phyloP scores from a whole-genome alignment of 1,284 basidiomycete species.

The Rhodotorula sp. region DNA sequence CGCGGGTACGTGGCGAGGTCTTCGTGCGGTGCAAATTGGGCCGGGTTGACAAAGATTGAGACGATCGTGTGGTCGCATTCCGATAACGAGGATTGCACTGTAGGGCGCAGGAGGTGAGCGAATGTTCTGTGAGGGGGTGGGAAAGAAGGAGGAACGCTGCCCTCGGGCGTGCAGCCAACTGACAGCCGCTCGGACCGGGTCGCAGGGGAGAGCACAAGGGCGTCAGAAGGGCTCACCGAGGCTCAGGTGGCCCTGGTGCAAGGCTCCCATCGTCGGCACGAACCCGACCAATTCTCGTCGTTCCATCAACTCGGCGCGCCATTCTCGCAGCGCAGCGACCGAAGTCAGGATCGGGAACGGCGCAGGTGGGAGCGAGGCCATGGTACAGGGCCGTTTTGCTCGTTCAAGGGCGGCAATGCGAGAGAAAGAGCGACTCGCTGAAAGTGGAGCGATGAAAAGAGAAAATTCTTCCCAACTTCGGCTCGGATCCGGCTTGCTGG shows the following conservation, averaged over 20 bases:
- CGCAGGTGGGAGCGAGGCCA: slow-evolving; percentile 14
- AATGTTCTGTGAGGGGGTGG: background rate
- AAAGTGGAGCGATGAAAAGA: no score
- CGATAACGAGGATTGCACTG: slow-evolving; percentile 62
- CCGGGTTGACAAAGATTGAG: slow-evolving; percentile 96
- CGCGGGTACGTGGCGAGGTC: slow-evolving; percentile 88
- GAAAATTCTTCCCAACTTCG: no score
- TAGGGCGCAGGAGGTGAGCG: background rate
- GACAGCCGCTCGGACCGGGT: no score
- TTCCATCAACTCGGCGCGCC: slow-evolving; percentile 62
- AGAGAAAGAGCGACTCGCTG: no score
- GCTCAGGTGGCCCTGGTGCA: slow-evolving; percentile 88
- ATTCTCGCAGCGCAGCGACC: slow-evolving; percentile 67
- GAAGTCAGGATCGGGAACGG: slow-evolving; percentile 69
- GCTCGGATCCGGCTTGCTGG: no score
- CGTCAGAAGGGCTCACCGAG: slow-evolving; percentile 60
- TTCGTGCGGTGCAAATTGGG: slow-evolving; percentile 94
- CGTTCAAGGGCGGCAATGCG: no score
- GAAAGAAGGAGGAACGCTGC: no score
- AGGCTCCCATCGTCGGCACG: slow-evolving; percentile 95
- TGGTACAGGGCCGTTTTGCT: no score
- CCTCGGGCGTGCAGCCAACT: no score
- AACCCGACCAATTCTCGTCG: slow-evolving; percentile 65
- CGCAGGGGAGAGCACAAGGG: no score
- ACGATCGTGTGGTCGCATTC: slow-evolving; percentile 84